Evolutionary conservation across 1,284 basidiomycete genomes (phyloP).

Genomic region (Tylopilus sp.): DNA sequence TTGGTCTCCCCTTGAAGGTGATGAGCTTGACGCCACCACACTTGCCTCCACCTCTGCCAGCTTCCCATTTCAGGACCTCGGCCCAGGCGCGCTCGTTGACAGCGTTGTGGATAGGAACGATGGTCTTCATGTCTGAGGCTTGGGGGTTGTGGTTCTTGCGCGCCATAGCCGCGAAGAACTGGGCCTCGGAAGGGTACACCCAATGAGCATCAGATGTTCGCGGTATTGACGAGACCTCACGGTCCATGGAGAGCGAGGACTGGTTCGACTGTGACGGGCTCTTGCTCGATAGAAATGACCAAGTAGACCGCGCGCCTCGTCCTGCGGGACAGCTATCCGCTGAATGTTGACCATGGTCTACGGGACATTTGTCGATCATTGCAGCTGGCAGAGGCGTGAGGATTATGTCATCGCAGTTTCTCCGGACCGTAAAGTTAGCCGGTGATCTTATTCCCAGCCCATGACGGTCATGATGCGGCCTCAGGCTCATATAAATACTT

Average conservation of each 20-base stretch:
- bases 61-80: conserved; percentile 89
- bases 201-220: conserved; percentile 68
- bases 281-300: conserved; percentile 43
- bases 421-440: too few relatives aligned
- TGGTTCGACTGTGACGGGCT: conserved; percentile 31
- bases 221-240: conserved; percentile 88
- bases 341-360: conserved; percentile 40
- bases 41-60: conserved; percentile 66
- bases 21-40: conserved; percentile 84
- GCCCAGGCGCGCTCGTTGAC: conserved; percentile 97
- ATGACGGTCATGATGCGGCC: too few relatives aligned
- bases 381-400: neutral
- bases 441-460: too few relatives aligned
- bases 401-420: conserved; percentile 25
- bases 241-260: conserved; percentile 53
- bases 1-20: conserved; percentile 79
- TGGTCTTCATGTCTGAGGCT: conserved; percentile 84
- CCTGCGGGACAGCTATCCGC: conserved; percentile 43
- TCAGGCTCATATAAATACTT: too few relatives aligned
- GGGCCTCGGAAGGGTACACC: conserved; percentile 97
- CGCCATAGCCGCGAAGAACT: conserved; percentile 94
- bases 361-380: conserved; percentile 59
- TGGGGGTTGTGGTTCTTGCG: conserved; percentile 87
- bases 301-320: conserved; percentile 42
- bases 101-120: conserved; percentile 98